A percentile compares a stretch with the other conserved stretches of the same genome.
Conservation (phyloP, 257 asterid species). For the Solanum chilense region DNA sequence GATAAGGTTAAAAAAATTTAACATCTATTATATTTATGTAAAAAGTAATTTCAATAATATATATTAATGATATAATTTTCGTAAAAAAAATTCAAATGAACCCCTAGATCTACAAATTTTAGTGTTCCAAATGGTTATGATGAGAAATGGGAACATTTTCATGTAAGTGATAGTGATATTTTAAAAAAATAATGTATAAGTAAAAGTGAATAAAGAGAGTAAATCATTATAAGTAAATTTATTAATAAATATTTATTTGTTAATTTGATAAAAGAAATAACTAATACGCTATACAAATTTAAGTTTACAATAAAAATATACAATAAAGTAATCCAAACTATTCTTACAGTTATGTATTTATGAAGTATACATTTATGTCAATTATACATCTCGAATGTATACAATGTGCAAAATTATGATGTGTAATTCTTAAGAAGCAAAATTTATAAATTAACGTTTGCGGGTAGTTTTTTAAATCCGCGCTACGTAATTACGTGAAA, state of each 20-base stretch:
- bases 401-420: not conserved
- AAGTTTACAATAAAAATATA: too few species aligned
- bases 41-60: too few species aligned
- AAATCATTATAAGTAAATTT: too few species aligned
- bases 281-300: not conserved
- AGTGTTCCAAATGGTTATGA: not conserved
- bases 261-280: not conserved
- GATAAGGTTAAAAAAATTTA: accelerated
- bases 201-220: too few species aligned
- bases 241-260: not conserved
- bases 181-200: too few species aligned
- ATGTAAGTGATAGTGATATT: not conserved
- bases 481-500: not conserved
- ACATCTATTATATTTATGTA: too few species aligned
- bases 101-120: not conserved
- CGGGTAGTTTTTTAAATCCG: not conserved
- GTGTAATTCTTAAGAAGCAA: not conserved
- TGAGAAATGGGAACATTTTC: not conserved
- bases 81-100: too few species aligned
- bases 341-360: not conserved
- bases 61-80: not conserved
- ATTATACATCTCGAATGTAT: not conserved
- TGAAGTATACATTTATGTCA: not conserved
- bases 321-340: not conserved
- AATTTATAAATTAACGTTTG: too few species aligned